These are phyloP conservation scores for Chaetomium cochliodes DNA, from an alignment of 495 filamentous ascomycete genomes.

Conservation along the genomic window DNA sequence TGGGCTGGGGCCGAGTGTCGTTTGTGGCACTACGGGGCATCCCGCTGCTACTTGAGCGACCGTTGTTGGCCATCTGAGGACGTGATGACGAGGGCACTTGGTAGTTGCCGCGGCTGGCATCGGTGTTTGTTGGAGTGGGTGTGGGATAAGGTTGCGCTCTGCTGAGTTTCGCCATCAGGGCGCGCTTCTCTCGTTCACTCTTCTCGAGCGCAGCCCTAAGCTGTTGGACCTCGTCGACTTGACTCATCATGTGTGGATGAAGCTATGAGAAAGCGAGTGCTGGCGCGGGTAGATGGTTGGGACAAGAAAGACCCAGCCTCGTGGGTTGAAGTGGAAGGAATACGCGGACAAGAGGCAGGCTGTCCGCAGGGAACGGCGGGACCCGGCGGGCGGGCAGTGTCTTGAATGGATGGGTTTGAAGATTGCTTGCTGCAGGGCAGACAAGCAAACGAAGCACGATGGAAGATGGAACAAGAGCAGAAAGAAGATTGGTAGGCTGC, in stretches of 20 bases:
- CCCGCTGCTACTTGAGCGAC: constrained; percentile 35
- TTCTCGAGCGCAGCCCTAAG: constrained; percentile 25
- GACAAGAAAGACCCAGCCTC: constrained; percentile 17
- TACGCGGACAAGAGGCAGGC: not conserved
- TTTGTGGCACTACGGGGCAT: constrained; percentile 34
- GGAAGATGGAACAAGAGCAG: not conserved
- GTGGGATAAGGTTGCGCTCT: constrained; percentile 21
- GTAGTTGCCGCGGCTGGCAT: constrained; percentile 33
- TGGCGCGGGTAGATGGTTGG: constrained; percentile 1
- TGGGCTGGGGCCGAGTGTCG: constrained; percentile 1
- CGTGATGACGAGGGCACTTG: constrained; percentile 30
- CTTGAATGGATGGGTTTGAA: constrained; percentile 16
- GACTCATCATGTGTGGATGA: constrained; percentile 25
- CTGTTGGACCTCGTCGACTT: constrained; percentile 22
- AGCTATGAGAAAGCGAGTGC: not conserved
- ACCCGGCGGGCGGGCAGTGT: not conserved
- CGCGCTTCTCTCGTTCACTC: constrained; percentile 25
- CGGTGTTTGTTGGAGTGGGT: constrained; percentile 19
- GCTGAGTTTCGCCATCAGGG: constrained; percentile 26
- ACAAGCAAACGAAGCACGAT: constrained; percentile 17
- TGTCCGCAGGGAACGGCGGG: not conserved
- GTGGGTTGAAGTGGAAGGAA: not conserved
- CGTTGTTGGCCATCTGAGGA: constrained; percentile 29
- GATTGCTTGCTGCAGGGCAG: constrained; percentile 13
- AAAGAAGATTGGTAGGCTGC: constrained; percentile 26